Base-by-base conservation (phyloP, 2,329 filamentous ascomycete species). In the Sarocladium strictum region DNA sequence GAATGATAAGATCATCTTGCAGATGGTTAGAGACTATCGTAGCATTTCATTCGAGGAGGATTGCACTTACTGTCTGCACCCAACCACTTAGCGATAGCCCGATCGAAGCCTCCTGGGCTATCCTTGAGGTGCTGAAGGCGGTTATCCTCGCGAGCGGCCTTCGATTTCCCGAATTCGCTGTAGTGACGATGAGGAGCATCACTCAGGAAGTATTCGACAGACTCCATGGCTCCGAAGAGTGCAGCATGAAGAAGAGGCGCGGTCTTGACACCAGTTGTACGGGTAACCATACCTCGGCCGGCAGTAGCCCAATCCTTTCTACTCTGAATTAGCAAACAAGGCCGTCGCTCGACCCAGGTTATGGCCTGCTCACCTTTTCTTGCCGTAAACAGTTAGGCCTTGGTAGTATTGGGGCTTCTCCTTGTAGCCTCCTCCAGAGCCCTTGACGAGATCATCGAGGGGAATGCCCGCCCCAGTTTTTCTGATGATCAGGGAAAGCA, bases 131-230 rank as follows among this genome's bases (percentile, higher is more conserved):
- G 79, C 61, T 82, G 79, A 49, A 93, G 68, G 37, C 81, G 76
- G 53, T 77, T 69, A 58, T 93, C 85, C 23, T 83, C 74, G 57
- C 75, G 75, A 54, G 87, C 79, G 1, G 73, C 67, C 59, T 83
- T 79, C 0, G 84, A 79, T 58, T 73, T 72, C 37, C 73, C 77
- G 63, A 91, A 94, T 45, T 89, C 81, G 24, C 77, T 68, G 63
- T 94, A 94, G 54, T 81, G 75, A 26, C 83, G 76, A 60, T 81
- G 70, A 0, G 90, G 88, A 1, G 81, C 79, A 57, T 89, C 86
- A 55, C 86, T 84, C 54, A 90, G 68, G 65, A 93, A 89, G 82
- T 88, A 95, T 63, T 94, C 84, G 0, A 90, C 81, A 17, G 79
- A 78, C 37, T 86, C 80, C n/a, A 93, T 65, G 19, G 75, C 86